Evolutionary conservation across 306 rosid species (phyloP), one percentile per base, ranked within the genome.

Genomic region (Senna tora): DNA sequence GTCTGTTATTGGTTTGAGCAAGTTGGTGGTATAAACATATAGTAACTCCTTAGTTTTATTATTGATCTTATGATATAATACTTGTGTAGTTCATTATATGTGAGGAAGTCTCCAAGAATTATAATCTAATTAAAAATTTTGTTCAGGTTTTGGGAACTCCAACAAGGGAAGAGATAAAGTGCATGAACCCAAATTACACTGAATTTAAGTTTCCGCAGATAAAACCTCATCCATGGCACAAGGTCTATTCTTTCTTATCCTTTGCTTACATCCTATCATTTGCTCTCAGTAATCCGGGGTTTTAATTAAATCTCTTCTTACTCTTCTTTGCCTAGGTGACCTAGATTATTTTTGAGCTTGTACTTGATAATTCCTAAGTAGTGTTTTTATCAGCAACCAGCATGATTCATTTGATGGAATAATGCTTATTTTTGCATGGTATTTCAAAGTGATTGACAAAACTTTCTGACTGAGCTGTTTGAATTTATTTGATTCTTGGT

Each of bases 161-260:
- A 47, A 94, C 97, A n/a, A 88, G 98, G 76, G 98, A 94, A 79
- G 98, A 94, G 96, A 94, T 94, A 80, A 94, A 94, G 81, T 94
- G 98, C 87, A 94, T 94, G 98, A 94, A 94, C 83, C 98, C 98
- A 71, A 94, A 94, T 77, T 94, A 94, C 72, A 94, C 97, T 1
- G 98, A 94, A 70, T 94, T 90, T 71, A 94, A 94, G 79, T 94
- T 94, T 84, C 98, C 98, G 5, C 98, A 94, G 88, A 94, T 94
- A 82, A 91, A 94, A 83, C 98, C 98, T 72, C 98, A 94, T 84
- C 98, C 98, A 12, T 94, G 98, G 98, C 98, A 94, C 80, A 94
- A 94, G 95, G 98, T 89, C 49, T 58, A 61, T 68, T 53, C 76
- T 61, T 4, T 82, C 77, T 67, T 45, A 30, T 76, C 61, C 49